phyloP scores from a whole-genome alignment of 768 basidiomycete species.

The Termitomyces sp. region DNA sequence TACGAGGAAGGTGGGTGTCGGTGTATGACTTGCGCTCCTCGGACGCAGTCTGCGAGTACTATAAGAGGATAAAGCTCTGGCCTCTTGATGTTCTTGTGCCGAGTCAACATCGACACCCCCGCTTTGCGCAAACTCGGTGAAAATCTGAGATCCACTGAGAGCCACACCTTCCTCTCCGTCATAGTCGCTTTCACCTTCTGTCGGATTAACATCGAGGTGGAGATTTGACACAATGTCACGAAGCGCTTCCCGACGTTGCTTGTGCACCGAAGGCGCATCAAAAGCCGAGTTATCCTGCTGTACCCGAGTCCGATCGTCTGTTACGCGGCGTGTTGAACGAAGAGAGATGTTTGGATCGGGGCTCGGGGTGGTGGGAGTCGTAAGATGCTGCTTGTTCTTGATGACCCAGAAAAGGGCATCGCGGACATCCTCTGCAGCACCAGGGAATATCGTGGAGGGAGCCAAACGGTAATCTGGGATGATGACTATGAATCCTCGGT shows the following conservation, averaged over 20 bases:
- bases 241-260: conserved; percentile 28
- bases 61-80: neutral
- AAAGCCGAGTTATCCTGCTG: neutral
- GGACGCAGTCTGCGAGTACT: conserved; percentile 14
- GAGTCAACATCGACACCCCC: conserved; percentile 25
- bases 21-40: conserved; percentile 19
- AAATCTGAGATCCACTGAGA: conserved; percentile 24
- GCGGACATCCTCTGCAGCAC: conserved; percentile 47
- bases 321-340: neutral
- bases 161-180: conserved; percentile 29
- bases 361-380: conserved; percentile 19
- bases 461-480: conserved; percentile 67
- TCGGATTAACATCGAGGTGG: conserved; percentile 5
- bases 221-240: conserved; percentile 30
- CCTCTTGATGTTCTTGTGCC: conserved; percentile 4
- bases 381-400: conserved; percentile 26
- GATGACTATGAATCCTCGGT: conserved; percentile 52
- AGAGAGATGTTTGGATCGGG: conserved; percentile 23
- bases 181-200: conserved; percentile 24
- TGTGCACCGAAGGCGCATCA: conserved; percentile 15
- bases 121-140: conserved; percentile 1
- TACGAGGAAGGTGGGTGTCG: conserved; percentile 15
- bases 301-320: neutral
- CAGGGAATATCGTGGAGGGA: conserved; percentile 51
- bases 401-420: conserved; percentile 54